Base-by-base conservation (phyloP, 805 yeast species). In the Tetrapisispora arboricola region DNA sequence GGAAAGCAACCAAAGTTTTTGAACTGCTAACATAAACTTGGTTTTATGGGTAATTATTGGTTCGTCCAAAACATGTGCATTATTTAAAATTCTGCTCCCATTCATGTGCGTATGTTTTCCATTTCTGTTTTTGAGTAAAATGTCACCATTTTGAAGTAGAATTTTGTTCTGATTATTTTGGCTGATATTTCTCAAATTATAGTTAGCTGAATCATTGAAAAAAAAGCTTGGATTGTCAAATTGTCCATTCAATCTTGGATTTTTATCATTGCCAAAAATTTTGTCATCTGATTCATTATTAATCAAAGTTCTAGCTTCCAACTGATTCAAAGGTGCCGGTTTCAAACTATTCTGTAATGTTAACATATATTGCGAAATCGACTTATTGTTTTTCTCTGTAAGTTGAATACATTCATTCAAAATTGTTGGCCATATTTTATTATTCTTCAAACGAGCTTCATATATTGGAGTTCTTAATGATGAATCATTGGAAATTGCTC, bases 391-490 rank as follows among this genome's bases (percentile, higher is more conserved):
- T 33, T 65, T 71, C 21, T 70, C 69, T 38, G 82, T 71, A 6
- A 77, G 71, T 40, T 67, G 58, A 6, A 76, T 60, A 52, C 85
- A 76, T 51, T 80, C 85, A 38, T 72, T 74, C 34, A 80, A 60
- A 4, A 82, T 69, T 5, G 73, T 64, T 0, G 73, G 65, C 88
- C 88, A 82, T 7, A 69, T 54, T 46, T 64, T 67, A 3, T 68
- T 66, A 40, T 66, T 63, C 47, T 64, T 72, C 34, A 69, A 63
- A 40, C 68, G 66, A 18, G 72, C 71, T 46, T 68, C 70, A 55
- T 76, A 82, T 21, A 82, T 71, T 4, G 76, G 66, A 20, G 57
- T 48, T 55, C 88, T 68, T 41, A 72, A 63, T 36, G 72, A 68
- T 3, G 59, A 46, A 45, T 72, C 71, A 1, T 65, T 55, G 2